Conservation (phyloP, 75 land plant species). For the Isoetes taiwanensis region DNA sequence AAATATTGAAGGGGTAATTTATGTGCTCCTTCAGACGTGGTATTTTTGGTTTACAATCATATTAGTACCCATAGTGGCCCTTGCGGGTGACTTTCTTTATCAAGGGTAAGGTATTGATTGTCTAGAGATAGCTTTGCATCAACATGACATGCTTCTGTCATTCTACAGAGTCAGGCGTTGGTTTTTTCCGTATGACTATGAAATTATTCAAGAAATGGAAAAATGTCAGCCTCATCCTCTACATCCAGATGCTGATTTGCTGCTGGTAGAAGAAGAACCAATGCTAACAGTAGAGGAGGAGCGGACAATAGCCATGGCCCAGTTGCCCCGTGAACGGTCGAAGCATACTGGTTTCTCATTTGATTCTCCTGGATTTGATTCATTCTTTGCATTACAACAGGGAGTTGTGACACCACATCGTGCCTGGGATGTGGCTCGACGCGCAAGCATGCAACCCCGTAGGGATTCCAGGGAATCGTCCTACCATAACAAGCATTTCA, state of each 20-base stretch:
- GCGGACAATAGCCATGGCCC: conserved; percentile 67
- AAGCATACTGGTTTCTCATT: conserved; percentile 98
- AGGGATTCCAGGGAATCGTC: no score
- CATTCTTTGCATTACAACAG: conserved; percentile 84
- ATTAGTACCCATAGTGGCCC: conserved; percentile 70
- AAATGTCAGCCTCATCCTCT: conserved; percentile 7
- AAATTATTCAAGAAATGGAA: conserved; percentile 75
- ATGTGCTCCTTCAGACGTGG: conserved; percentile 74
- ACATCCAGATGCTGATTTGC: conserved; percentile 19
- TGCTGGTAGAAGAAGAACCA: conserved; percentile 19
- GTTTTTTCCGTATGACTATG: conserved; percentile 89
- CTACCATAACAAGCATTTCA: no score
- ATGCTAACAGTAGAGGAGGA: conserved; percentile 50
- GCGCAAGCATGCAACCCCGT: conserved; percentile 63
- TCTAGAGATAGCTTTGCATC: neutral
- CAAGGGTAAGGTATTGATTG: conserved; percentile 41
- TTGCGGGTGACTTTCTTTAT: conserved; percentile 61
- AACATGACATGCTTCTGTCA: neutral
- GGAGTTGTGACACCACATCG: conserved; percentile 75
- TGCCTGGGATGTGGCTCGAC: conserved; percentile 87
- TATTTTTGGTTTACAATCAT: conserved; percentile 71
- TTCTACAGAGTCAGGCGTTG: conserved; percentile 62
- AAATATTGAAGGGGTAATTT: conserved; percentile 72
- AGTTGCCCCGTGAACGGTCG: conserved; percentile 74
- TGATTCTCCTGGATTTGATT: conserved; percentile 94